Conservation (phyloP, 192 early-diverging fungal genomes). For the Entomortierella lignicola region DNA sequence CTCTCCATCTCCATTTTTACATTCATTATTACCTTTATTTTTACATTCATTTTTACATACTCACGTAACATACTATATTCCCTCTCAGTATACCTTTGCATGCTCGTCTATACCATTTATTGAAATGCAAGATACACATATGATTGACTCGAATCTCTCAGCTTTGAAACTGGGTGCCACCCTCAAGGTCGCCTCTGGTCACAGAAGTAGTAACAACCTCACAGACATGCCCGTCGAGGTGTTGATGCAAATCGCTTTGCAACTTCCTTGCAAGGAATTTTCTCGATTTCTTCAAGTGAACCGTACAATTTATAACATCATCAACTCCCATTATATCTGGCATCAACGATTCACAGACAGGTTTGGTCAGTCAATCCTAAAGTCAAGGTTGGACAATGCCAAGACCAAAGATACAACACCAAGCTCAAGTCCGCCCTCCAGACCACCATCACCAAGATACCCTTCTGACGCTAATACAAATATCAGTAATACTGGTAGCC, state of each 20-base stretch:
- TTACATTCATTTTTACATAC: neutral
- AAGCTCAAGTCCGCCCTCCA: neutral
- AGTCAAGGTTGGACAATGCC: neutral
- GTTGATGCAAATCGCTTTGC: constrained; percentile 20
- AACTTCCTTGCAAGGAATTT: constrained; percentile 27
- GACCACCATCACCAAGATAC: constrained; percentile 8
- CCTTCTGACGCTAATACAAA: neutral
- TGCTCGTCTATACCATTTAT: neutral
- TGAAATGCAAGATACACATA: too few species aligned
- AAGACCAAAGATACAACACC: neutral
- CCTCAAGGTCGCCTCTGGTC: neutral
- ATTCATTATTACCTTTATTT: too few species aligned
- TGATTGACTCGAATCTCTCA: neutral
- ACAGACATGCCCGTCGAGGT: constrained; percentile 32
- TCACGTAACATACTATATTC: too few species aligned
- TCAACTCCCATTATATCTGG: constrained; percentile 44
- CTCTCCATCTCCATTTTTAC: too few species aligned
- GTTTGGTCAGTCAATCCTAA: constrained; percentile 38
- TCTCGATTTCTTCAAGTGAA: constrained; percentile 29
- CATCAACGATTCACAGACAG: constrained; percentile 28
- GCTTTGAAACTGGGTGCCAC: neutral
- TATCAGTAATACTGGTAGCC: constrained; percentile 4
- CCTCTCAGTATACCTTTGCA: neutral
- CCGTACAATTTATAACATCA: constrained; percentile 10
- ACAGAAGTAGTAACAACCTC: neutral